Conservation (phyloP, 768 basidiomycete species). For the Tulasnella sp. region DNA sequence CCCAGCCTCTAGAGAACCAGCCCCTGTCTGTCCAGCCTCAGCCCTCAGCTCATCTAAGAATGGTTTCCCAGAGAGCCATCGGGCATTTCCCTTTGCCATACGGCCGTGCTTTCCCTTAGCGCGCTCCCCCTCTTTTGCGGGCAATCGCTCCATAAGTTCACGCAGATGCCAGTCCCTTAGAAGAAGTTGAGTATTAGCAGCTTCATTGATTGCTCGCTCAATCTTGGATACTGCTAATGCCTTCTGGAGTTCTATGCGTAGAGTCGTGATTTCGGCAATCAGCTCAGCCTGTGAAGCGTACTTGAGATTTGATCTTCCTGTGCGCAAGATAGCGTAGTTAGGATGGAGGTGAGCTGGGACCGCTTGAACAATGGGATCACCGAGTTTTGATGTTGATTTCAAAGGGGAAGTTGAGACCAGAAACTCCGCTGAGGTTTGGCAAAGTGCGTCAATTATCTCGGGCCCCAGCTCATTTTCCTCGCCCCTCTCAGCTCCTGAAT, state of each 20-base stretch:
- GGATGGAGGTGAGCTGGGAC: not conserved
- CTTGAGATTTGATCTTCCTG: not conserved
- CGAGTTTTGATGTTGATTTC: not conserved
- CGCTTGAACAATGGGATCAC: not conserved
- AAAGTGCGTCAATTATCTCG: not conserved
- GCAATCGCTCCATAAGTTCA: not conserved
- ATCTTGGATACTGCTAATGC: not conserved
- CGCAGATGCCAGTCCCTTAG: not conserved
- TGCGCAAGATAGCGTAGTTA: not conserved
- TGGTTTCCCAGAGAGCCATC: not conserved
- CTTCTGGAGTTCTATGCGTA: not conserved
- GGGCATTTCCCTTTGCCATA: not conserved
- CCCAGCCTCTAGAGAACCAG: not conserved
- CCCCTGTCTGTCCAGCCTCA: not conserved
- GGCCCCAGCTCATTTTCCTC: not conserved
- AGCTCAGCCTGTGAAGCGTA: not conserved
- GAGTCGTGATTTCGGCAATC: not conserved
- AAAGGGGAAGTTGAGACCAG: not conserved
- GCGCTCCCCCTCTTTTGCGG: not conserved
- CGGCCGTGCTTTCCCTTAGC: not conserved
- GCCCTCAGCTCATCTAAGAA: not conserved
- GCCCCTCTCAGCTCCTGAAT: not conserved
- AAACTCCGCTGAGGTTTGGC: not conserved
- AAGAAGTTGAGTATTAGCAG: not conserved
- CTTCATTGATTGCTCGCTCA: conserved; percentile 7